Percentiles rank a stretch among this genome's conserved stretches.
Conservation (phyloP, 2,329 filamentous ascomycete species). For the Neoascochyta sp. region DNA sequence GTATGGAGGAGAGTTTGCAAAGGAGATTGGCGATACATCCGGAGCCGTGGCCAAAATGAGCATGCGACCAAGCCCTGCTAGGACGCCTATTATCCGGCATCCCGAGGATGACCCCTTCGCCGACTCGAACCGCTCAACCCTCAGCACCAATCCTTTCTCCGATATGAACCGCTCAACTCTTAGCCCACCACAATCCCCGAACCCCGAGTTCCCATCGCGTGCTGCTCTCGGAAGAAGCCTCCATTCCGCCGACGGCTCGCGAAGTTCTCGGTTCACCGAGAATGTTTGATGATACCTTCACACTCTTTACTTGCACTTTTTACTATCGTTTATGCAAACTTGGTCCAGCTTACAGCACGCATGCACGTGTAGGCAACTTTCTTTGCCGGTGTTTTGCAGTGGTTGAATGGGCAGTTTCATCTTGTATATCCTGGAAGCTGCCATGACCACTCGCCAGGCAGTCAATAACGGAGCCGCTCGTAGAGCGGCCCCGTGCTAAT, state of each 20-base stretch:
- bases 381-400: slow-evolving; percentile 6
- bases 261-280: slow-evolving; percentile 47
- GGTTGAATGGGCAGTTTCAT: slow-evolving; percentile 8
- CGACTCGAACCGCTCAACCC: slow-evolving; percentile 17
- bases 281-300: slow-evolving; percentile 40
- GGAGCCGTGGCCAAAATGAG: slow-evolving; percentile 25
- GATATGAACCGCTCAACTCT: no score
- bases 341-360: slow-evolving; percentile 21
- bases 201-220: slow-evolving; percentile 19
- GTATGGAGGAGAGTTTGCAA: slow-evolving; percentile 23
- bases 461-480: slow-evolving; percentile 14
- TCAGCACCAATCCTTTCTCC: slow-evolving; percentile 36
- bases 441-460: slow-evolving; percentile 5
- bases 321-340: slow-evolving; percentile 20
- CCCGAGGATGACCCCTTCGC: slow-evolving; percentile 28
- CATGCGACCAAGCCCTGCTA: slow-evolving; percentile 56
- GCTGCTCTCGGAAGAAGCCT: slow-evolving; percentile 43
- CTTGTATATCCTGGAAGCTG: slow-evolving; percentile 21
- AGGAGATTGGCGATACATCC: slow-evolving; percentile 26
- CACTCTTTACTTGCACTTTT: slow-evolving; percentile 15
- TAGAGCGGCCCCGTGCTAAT: slow-evolving; percentile 17
- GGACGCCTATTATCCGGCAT: slow-evolving; percentile 58
- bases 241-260: slow-evolving; percentile 45
- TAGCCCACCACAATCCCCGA: slow-evolving; percentile 41
- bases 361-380: slow-evolving; percentile 22